Conservation (phyloP, 495 filamentous ascomycete genomes). For the Glarea lozoyensis region DNA sequence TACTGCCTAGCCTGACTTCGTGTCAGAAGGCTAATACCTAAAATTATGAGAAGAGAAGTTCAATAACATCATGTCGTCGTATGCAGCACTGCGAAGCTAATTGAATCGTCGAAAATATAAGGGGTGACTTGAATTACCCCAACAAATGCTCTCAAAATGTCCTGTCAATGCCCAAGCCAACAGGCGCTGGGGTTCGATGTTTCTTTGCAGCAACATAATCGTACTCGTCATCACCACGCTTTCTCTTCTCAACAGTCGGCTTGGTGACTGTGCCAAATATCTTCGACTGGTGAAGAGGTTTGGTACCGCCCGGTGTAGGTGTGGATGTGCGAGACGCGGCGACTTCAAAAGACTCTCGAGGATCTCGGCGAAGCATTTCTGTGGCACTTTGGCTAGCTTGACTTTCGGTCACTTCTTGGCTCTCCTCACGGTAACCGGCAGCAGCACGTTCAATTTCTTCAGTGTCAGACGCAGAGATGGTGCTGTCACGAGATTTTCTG, state of each 20-base stretch:
- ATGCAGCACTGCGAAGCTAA: too few relatives aligned
- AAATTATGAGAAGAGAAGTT: too few relatives aligned
- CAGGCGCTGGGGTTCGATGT: conserved; percentile 3
- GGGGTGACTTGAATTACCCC: too few relatives aligned
- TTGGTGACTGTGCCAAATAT: conserved; percentile 17
- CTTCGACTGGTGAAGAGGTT: conserved; percentile 17
- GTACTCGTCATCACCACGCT: conserved; percentile 13
- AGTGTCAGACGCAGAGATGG: conserved; percentile 75
- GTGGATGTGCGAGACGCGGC: conserved; percentile 14
- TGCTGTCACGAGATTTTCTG: conserved; percentile 72
- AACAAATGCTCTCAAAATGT: too few relatives aligned
- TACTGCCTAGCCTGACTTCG: too few relatives aligned
- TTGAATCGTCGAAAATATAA: too few relatives aligned
- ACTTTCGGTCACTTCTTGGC: conserved; percentile 17
- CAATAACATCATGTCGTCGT: too few relatives aligned
- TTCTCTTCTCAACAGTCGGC: conserved; percentile 13
- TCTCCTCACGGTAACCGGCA: conserved; percentile 16
- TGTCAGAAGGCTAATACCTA: too few relatives aligned
- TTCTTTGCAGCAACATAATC: conserved; percentile 3
- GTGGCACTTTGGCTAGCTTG: conserved; percentile 38
- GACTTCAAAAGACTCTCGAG: conserved; percentile 22
- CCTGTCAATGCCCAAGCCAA: conserved; percentile 21
- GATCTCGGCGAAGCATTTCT: conserved; percentile 45
- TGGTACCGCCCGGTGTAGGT: conserved; percentile 5
- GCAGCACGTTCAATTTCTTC: conserved; percentile 45